Conservation (phyloP, 345 rosid species). For the Psidium guajava region DNA sequence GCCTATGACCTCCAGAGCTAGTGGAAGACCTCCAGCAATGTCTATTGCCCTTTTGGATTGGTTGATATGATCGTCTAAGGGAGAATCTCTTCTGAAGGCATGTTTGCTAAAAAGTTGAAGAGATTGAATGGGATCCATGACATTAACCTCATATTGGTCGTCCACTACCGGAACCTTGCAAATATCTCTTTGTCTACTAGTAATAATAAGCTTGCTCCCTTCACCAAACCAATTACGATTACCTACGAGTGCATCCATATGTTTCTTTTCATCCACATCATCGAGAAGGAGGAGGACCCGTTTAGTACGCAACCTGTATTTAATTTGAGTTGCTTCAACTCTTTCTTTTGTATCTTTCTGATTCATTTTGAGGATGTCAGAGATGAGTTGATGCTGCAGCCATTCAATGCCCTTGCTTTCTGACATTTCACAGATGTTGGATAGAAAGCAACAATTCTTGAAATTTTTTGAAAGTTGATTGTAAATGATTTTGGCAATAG, state of each 20-base stretch:
- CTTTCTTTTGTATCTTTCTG: rapidly evolving
- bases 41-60: too few species aligned
- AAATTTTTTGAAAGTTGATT: neutral
- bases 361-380: rapidly evolving
- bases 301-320: rapidly evolving
- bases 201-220: neutral
- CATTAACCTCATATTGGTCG: rapidly evolving
- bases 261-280: rapidly evolving
- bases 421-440: neutral
- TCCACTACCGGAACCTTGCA: rapidly evolving
- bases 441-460: neutral
- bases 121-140: too few species aligned
- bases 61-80: too few species aligned
- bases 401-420: rapidly evolving
- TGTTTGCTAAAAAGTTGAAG: too few species aligned
- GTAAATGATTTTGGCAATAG: rapidly evolving
- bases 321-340: rapidly evolving
- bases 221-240: neutral
- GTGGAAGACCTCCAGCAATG: too few species aligned
- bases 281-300: rapidly evolving
- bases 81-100: too few species aligned
- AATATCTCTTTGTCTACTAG: neutral
- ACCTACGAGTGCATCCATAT: neutral
- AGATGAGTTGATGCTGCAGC: neutral
- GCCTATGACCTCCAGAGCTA: too few species aligned